A percentile compares a stretch with the other conserved stretches of the same genome.
phyloP scores from a whole-genome alignment of 768 basidiomycete species.

The Serendipita vermifera region DNA sequence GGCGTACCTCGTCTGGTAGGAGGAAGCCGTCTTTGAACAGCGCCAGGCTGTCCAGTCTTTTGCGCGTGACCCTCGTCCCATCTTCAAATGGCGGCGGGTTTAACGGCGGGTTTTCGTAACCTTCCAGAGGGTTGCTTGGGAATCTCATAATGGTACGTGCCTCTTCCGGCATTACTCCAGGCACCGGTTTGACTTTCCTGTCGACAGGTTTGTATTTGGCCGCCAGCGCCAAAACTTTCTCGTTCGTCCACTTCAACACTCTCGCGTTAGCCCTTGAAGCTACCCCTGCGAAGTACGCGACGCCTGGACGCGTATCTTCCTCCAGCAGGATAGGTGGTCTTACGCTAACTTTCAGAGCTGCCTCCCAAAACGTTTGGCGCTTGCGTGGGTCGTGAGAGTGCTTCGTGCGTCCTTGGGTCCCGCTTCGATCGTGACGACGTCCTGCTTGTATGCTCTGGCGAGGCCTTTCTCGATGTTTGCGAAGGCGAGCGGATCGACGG shows the following conservation, averaged over 20 bases:
- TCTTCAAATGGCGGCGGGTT: neutral
- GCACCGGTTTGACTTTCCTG: constrained; percentile 14
- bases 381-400: neutral
- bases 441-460: neutral
- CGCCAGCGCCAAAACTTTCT: too few relatives aligned
- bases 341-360: neutral
- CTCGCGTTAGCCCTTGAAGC: too few relatives aligned
- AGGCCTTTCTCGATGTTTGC: neutral
- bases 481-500: neutral
- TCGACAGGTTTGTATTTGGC: constrained; percentile 18
- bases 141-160: neutral
- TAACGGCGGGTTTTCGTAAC: neutral
- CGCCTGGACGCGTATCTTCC: neutral
- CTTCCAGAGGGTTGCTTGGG: constrained; percentile 1
- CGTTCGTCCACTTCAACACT: too few relatives aligned
- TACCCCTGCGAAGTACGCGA: neutral
- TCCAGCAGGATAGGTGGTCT: neutral
- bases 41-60: neutral
- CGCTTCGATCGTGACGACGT: neutral
- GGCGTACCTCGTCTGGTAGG: neutral
- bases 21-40: constrained; percentile 1
- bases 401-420: neutral
- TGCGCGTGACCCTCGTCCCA: neutral
- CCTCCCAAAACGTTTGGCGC: neutral
- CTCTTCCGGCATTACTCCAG: constrained; percentile 16